A percentile compares a stretch with the other conserved stretches of the same genome.
phyloP scores from a whole-genome alignment of 2,329 filamentous ascomycete species.

The Penicillium sp. region DNA sequence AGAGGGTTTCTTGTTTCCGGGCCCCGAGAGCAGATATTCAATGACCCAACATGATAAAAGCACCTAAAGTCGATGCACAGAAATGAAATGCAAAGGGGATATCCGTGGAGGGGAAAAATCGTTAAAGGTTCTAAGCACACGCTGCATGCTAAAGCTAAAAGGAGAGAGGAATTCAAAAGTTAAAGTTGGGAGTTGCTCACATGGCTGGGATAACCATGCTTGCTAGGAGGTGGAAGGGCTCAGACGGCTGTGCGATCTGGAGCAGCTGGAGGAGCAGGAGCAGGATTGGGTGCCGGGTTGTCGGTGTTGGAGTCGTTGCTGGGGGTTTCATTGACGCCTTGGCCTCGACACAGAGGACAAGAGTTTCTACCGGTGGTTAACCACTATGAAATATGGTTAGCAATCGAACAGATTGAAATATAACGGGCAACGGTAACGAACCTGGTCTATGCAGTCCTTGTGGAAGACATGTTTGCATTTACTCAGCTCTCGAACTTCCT shows the following conservation, averaged over 20 bases:
- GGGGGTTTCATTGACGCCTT: conserved; percentile 43
- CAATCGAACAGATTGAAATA: conserved; percentile 4
- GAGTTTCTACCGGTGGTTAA: conserved; percentile 56
- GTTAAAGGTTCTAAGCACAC: conserved; percentile 29
- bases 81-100: conserved; percentile 29
- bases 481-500: conserved; percentile 60
- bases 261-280: conserved; percentile 13
- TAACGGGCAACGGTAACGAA: conserved; percentile 40
- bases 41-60: conserved; percentile 16
- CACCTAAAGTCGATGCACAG: conserved; percentile 15
- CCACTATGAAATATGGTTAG: conserved; percentile 54
- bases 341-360: conserved; percentile 40
- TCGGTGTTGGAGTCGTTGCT: conserved; percentile 12
- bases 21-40: conserved; percentile 3
- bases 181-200: conserved; percentile 3
- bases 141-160: conserved; percentile 35
- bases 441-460: conserved; percentile 68
- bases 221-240: background rate
- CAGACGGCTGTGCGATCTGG: conserved; percentile 11
- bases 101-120: conserved; percentile 30
- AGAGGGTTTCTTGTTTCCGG: background rate
- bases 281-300: conserved; percentile 15
- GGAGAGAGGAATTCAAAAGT: conserved; percentile 10
- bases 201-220: background rate
- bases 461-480: conserved; percentile 69